These are phyloP conservation scores for Vitis vinifera DNA, from an alignment of 164 flowering plant species.

Conservation along the genomic window ASM3070453v1 NC_081805.1:2006001-2006500, in stretches of 20 bases:
- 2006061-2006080: slow-evolving; percentile 72
- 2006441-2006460: slow-evolving; percentile 81
- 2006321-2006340: no score
- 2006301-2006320: no score
- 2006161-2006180: slow-evolving; percentile 79
- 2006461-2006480: slow-evolving; percentile 84
- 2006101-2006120: not conserved
- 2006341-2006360: not conserved
- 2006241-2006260: slow-evolving; percentile 99
- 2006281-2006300: no score
- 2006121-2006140: not conserved
- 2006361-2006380: slow-evolving; percentile 77
- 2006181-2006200: slow-evolving; percentile 82
- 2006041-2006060: slow-evolving; percentile 94
- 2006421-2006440: slow-evolving; percentile 64
- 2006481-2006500: slow-evolving; percentile 72
- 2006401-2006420: slow-evolving; percentile 80
- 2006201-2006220: slow-evolving; percentile 81
- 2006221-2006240: slow-evolving; percentile 83
- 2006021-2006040: slow-evolving; percentile 83
- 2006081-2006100: slow-evolving; percentile 8
- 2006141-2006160: slow-evolving; percentile 80
- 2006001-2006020: slow-evolving; percentile 96
- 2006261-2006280: slow-evolving; percentile 29
- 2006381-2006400: slow-evolving; percentile 95